A percentile compares a stretch with the other conserved stretches of the same genome.
phyloP scores from a whole-genome alignment of 768 basidiomycete species.

The Cystofilobasidium capitatum region DNA sequence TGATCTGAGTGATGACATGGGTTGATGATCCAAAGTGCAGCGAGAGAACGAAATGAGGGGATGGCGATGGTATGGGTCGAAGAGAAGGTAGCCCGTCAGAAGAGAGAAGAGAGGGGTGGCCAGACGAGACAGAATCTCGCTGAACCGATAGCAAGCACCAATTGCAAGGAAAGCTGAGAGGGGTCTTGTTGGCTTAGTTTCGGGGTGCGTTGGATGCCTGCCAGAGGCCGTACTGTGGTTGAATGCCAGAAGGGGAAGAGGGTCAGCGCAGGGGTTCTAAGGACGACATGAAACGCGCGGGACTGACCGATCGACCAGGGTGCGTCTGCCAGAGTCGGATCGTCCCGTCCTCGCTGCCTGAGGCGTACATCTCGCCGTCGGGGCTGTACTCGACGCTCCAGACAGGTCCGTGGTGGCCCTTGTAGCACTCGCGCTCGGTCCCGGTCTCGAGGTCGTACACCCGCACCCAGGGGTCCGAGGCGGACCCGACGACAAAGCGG shows the following conservation, averaged over 20 bases:
- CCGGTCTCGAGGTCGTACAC: constrained; percentile 77
- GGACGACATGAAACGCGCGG: background rate
- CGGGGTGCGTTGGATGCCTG: background rate
- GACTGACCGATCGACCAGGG: constrained; percentile 4
- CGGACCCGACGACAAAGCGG: constrained; percentile 83
- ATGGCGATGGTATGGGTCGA: no score
- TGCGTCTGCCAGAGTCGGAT: constrained; percentile 27
- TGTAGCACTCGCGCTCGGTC: constrained; percentile 54
- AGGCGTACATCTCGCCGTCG: constrained; percentile 72
- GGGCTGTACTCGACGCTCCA: constrained; percentile 59
- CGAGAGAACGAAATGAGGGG: no score
- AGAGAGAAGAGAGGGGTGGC: no score
- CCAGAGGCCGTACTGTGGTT: constrained; percentile 22
- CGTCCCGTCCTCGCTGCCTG: constrained; percentile 67
- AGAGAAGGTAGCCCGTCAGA: no score
- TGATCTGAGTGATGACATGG: no score
- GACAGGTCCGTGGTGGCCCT: constrained; percentile 86
- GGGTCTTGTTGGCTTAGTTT: no score
- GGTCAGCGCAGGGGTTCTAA: background rate
- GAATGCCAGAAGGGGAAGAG: background rate
- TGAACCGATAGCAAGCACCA: no score
- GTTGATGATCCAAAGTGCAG: no score
- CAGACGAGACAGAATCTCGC: no score
- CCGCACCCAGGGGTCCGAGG: constrained; percentile 90
- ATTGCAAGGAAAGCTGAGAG: no score